Evolutionary conservation across 257 asterid genomes (phyloP), one percentile per base, ranked within the genome.

Genomic region (Nicotiana attenuata): DNA sequence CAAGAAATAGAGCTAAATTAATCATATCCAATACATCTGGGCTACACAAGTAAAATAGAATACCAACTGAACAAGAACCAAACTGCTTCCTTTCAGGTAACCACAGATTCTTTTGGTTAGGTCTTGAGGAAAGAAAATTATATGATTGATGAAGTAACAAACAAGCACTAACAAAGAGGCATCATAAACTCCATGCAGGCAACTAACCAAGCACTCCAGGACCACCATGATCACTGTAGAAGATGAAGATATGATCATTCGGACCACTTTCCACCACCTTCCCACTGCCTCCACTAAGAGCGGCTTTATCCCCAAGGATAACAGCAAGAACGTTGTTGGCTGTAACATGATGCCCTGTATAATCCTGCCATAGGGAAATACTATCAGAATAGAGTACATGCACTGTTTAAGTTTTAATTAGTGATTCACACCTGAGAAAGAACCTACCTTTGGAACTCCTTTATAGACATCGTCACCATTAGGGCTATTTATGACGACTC

Each of bases 251-350:
- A 67, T 89, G 97, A 87, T 96, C 99, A 76, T 94, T 88, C 19
- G 97, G 97, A 77, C 96, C 95, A 60, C 99, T 96, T 67, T 96
- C 90, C 11, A 96, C 90, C 71, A 96, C 97, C 93, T 96, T 96
- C 77, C 98, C 97, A 9, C 97, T 96, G 29, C 98, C 99, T 45
- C 99, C 99, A 8, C 77, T 90, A 41, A 94, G 78, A 56, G 97
- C 97, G 83, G 90, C 45, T 91, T 87, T 94, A 87, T 96, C 28
- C n/a, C 98, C 99, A 31, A 92, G 97, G 82, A 96, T 89, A 77
- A 85, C 98, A 7, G 98, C 92, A 10, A 82, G 88, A 57, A 96
- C 88, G 88, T 96, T 96, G 65, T 91, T 33, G 38, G 91, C 95
- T 22, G 85, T 94, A 38, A 92, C 99, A 13, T 89, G 95, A 5